phyloP scores from a whole-genome alignment of 2,329 filamentous ascomycete species.

The Xylaria sp. region DNA sequence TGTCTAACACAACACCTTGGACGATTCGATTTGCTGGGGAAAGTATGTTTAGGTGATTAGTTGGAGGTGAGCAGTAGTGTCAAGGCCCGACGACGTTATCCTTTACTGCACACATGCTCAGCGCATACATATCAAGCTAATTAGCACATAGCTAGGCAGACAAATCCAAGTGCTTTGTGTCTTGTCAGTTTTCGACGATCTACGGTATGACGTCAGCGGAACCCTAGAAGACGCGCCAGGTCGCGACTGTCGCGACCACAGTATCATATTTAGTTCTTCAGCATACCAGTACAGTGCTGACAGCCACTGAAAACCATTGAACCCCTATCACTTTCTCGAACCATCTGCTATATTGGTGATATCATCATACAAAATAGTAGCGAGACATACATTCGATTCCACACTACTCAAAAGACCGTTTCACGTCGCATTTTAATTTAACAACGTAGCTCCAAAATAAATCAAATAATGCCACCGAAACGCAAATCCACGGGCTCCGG shows the following conservation, averaged over 20 bases:
- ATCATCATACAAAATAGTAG: background rate
- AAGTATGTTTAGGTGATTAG: too few species aligned
- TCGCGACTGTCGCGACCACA: background rate
- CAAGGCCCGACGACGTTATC: too few species aligned
- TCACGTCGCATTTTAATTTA: background rate
- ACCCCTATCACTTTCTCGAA: background rate
- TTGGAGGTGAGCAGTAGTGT: too few species aligned
- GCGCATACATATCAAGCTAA: too few species aligned
- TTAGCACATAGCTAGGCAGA: too few species aligned
- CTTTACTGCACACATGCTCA: too few species aligned
- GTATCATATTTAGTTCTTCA: background rate
- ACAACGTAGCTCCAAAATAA: background rate
- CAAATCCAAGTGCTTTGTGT: background rate
- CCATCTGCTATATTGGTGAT: background rate
- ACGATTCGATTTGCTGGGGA: too few species aligned
- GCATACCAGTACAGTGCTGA: background rate
- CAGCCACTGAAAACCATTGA: background rate
- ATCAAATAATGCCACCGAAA: conserved; percentile 41
- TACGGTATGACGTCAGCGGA: conserved; percentile 26
- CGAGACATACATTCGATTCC: background rate
- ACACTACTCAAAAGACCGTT: background rate
- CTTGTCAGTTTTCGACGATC: background rate
- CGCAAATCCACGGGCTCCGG: conserved; percentile 34
- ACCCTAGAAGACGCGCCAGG: conserved; percentile 10
- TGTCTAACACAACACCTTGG: too few species aligned